Percentiles rank a stretch among this genome's conserved stretches.
These are phyloP conservation scores for Lepidopterella palustris DNA, from an alignment of 495 filamentous ascomycete species.

Conservation along the genomic window DNA sequence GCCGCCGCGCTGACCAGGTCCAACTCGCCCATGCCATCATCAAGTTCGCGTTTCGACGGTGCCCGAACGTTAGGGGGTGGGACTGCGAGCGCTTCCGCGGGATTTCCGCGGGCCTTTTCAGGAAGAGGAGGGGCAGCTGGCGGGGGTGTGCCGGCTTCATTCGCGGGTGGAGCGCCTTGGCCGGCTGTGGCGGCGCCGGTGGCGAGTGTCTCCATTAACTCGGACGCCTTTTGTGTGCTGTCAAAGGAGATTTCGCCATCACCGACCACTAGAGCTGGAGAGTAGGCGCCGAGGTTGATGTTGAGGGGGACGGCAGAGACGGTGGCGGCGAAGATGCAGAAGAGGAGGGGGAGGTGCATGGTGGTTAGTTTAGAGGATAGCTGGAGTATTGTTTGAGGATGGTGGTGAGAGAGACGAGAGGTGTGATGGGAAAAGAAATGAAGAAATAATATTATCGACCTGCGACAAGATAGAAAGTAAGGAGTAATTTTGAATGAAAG, in stretches of 20 bases:
- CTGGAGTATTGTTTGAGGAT: slow-evolving; percentile 3
- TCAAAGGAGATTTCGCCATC: slow-evolving; percentile 51
- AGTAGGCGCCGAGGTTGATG: slow-evolving; percentile 56
- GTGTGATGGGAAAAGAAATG: slow-evolving; percentile 8
- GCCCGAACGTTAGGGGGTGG: background rate
- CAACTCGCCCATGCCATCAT: background rate
- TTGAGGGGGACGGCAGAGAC: slow-evolving; percentile 47
- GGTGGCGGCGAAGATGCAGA: slow-evolving; percentile 21
- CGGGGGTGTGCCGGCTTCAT: background rate
- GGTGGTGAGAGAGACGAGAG: slow-evolving; percentile 12
- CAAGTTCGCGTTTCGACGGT: background rate
- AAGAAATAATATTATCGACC: slow-evolving; percentile 19
- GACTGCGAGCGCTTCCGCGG: background rate
- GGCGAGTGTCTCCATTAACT: slow-evolving; percentile 35
- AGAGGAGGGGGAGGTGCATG: slow-evolving; percentile 29
- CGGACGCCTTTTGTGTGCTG: slow-evolving; percentile 39
- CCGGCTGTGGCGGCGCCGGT: slow-evolving; percentile 17
- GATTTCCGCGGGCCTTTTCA: background rate
- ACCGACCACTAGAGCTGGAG: slow-evolving; percentile 52
- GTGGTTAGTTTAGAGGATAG: slow-evolving; percentile 7
- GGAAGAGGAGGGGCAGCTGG: background rate
- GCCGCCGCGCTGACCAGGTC: slow-evolving; percentile 16
- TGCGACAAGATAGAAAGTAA: slow-evolving; percentile 21
- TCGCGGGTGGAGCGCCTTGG: slow-evolving; percentile 2
- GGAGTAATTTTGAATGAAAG: slow-evolving; percentile 6